These are phyloP conservation scores for Kodamaea hsintzibuensis DNA, from an alignment of 805 yeast species.

Conservation along the genomic window DNA sequence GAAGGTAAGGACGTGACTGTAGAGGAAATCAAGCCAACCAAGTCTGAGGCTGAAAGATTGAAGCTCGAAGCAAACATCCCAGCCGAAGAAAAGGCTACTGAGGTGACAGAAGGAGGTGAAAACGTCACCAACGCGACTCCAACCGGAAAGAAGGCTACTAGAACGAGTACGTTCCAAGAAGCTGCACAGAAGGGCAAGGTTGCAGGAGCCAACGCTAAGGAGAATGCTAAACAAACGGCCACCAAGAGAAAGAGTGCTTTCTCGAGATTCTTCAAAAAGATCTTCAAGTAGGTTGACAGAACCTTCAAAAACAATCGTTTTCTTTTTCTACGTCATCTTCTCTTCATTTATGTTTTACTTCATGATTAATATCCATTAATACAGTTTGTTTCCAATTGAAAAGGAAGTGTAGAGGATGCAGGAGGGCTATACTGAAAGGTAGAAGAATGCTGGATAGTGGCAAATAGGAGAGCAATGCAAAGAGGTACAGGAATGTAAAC, in stretches of 20 bases:
- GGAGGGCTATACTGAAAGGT: too few species aligned
- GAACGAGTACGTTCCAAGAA: neutral
- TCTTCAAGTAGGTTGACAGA: conserved; percentile 12
- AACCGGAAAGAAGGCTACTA: conserved; percentile 9
- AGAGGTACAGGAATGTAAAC: too few species aligned
- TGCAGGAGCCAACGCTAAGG: conserved; percentile 11
- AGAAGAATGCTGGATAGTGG: too few species aligned
- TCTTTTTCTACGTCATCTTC: conserved; percentile 1
- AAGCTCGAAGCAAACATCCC: conserved; percentile 31
- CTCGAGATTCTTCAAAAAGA: conserved; percentile 18
- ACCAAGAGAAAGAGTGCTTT: conserved; percentile 15
- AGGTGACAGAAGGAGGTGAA: conserved; percentile 9
- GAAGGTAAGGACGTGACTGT: conserved; percentile 38
- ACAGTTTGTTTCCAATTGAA: neutral
- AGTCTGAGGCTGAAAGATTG: conserved; percentile 37
- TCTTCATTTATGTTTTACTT: conserved; percentile 6
- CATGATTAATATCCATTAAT: conserved; percentile 6
- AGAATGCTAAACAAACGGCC: conserved; percentile 10
- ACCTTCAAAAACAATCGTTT: neutral
- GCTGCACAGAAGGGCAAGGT: conserved; percentile 9
- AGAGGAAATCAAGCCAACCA: conserved; percentile 45
- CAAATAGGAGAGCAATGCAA: too few species aligned
- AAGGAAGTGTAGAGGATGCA: too few species aligned
- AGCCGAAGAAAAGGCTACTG: neutral
- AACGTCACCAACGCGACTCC: conserved; percentile 10